Evolutionary conservation across 208 protist genomes (phyloP), one percentile per base, ranked within the genome.

Genomic region (Leishmania arabica): DNA sequence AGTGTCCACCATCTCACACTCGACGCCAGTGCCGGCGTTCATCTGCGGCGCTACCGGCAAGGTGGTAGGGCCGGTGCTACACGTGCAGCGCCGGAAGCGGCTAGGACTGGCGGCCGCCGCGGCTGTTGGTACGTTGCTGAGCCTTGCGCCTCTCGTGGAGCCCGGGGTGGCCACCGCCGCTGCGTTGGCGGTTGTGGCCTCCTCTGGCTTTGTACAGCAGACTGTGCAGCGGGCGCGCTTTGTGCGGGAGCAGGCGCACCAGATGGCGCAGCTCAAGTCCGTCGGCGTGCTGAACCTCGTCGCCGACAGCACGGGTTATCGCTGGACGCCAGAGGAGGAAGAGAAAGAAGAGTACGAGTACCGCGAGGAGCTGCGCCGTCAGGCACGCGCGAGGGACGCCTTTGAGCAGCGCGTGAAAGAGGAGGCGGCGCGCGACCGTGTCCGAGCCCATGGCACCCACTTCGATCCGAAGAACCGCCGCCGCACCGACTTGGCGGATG

Each of bases 371-470:
- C 88, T 98, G 62, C 90, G 95, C 27, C 89, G 82, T 40, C 86
- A 85, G 56, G 95, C 95, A 15, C 90, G 93, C 37, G 86, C 82
- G 47, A 90, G 89, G 66, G 85, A 88, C 65, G 83, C 74, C 34
- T 98, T 98, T 62, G 90, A 98, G 85, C 91, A 96, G 78, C 90
- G 89, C 13, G 92, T 98, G 49, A 95, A 95, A 87, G 93, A 98
- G 79, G 93, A 96, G 72, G 86, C 88, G 40, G 90, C 92, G 42
- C 85, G 93, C 11, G 92, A 96, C 42, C 81, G 87, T 45, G 95
- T 92, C 1, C 81, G 91, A 9, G 82, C 79, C 21, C 85, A 84
- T 45, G 87, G 86, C 27, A 80, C 84, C 34, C 88, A 94, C 65
- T 89, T 95, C 62, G 88, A 97, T 71, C 72, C 92, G 4, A 91